A percentile compares a stretch with the other conserved stretches of the same genome.
These are phyloP conservation scores for Scedosporium aurantiacum DNA, from an alignment of 2,329 filamentous ascomycete species.

Conservation along the genomic window DNA sequence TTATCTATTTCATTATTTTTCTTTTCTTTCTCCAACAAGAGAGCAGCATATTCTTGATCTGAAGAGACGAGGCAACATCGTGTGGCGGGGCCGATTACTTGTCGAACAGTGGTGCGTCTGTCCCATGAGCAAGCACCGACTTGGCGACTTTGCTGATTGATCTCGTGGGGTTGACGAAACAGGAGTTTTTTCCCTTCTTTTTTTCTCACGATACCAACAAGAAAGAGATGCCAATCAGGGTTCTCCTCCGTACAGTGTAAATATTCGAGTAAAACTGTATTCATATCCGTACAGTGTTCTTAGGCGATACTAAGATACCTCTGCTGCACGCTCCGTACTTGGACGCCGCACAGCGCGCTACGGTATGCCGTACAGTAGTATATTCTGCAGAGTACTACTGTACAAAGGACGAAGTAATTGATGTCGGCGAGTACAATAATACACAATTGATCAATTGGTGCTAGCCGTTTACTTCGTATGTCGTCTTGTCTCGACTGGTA, in stretches of 20 bases:
- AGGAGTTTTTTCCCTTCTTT: not conserved
- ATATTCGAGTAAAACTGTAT: not conserved
- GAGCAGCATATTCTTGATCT: not conserved
- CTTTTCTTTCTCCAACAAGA: not conserved
- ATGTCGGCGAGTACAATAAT: too few relatives aligned
- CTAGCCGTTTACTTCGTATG: too few relatives aligned
- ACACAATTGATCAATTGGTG: too few relatives aligned
- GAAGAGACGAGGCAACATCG: not conserved
- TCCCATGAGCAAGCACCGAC: not conserved
- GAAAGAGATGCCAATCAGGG: not conserved
- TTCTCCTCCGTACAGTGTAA: not conserved
- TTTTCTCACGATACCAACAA: not conserved
- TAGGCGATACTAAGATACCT: slow-evolving; percentile 3
- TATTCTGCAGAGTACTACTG: not conserved
- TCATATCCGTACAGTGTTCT: not conserved
- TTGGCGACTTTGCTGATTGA: not conserved
- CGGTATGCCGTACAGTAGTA: slow-evolving; percentile 3
- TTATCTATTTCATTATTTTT: not conserved
- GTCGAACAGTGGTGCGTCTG: not conserved
- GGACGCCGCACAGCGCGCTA: not conserved
- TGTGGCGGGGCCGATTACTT: too few relatives aligned
- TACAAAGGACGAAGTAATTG: not conserved
- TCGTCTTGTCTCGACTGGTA: too few relatives aligned
- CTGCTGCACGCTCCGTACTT: not conserved
- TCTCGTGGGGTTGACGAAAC: not conserved